Evolutionary conservation across 495 filamentous ascomycete genomes (phyloP).

Genomic region (Tuber calosporum): DNA sequence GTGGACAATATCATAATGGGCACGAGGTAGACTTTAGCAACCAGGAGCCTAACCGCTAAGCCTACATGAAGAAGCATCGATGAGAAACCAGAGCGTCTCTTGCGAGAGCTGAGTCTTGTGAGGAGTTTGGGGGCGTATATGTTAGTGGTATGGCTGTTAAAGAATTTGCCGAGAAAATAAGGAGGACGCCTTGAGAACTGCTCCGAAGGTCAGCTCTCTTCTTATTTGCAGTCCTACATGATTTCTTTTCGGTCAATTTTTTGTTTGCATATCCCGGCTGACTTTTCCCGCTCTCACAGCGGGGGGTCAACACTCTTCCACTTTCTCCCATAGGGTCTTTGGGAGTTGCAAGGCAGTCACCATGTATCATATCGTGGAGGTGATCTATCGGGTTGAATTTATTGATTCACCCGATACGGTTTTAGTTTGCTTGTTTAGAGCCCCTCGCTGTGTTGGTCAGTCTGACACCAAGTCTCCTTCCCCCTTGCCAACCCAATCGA

Average conservation of each 20-base stretch:
- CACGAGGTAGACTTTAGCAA: slow-evolving; percentile 38
- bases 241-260: slow-evolving; percentile 4
- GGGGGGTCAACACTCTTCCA: background rate
- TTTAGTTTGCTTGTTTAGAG: background rate
- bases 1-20: slow-evolving; percentile 7
- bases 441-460: background rate
- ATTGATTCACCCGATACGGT: slow-evolving; percentile 1
- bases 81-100: slow-evolving; percentile 30
- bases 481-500: background rate
- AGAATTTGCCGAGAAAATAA: slow-evolving; percentile 35
- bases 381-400: slow-evolving; percentile 1
- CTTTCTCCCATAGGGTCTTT: slow-evolving; percentile 1
- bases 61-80: slow-evolving; percentile 34
- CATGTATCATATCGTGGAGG: background rate
- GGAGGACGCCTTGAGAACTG: slow-evolving; percentile 40
- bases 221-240: background rate
- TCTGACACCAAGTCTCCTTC: background rate
- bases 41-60: slow-evolving; percentile 22
- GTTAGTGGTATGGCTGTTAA: slow-evolving; percentile 22
- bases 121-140: slow-evolving; percentile 32
- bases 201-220: slow-evolving; percentile 32
- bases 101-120: slow-evolving; percentile 23
- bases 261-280: slow-evolving; percentile 1
- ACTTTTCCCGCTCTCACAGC: slow-evolving; percentile 1
- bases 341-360: background rate